Conservation (phyloP, 192 early-diverging fungal species). For the Rhizoclosmatium globosum region DNA sequence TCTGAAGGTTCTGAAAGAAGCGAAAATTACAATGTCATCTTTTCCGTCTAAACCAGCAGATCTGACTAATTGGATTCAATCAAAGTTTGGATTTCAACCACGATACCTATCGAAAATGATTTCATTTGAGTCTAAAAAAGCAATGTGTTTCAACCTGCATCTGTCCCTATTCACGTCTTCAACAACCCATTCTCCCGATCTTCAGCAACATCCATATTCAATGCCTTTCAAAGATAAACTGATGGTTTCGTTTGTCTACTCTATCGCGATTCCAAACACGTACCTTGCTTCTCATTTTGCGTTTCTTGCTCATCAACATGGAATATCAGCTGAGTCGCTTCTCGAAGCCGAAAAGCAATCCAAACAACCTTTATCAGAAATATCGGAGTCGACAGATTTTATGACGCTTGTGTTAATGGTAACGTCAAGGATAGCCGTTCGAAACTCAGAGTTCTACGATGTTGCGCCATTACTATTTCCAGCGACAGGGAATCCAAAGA, state of each 20-base stretch:
- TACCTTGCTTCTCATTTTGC: constrained; percentile 2
- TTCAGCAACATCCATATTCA: neutral
- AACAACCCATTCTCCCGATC: neutral
- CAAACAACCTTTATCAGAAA: neutral
- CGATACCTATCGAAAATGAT: neutral
- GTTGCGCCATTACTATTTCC: neutral
- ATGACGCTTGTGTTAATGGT: neutral
- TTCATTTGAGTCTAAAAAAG: neutral
- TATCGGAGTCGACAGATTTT: neutral
- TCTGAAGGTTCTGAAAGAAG: too few relatives aligned
- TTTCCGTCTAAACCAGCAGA: too few relatives aligned
- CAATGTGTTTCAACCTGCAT: neutral
- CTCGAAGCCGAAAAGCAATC: neutral
- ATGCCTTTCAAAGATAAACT: neutral
- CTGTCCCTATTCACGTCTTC: neutral
- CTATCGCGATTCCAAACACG: neutral
- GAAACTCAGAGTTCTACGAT: neutral
- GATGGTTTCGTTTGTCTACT: neutral
- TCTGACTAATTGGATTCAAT: neutral
- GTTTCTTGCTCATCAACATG: neutral
- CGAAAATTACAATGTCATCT: too few relatives aligned
- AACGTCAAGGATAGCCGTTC: neutral
- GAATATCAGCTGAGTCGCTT: neutral
- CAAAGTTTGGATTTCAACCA: neutral
- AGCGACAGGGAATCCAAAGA: neutral